These are phyloP conservation scores for Botrytis aclada DNA, from an alignment of 2,329 filamentous ascomycete species.

Conservation along the genomic window DNA sequence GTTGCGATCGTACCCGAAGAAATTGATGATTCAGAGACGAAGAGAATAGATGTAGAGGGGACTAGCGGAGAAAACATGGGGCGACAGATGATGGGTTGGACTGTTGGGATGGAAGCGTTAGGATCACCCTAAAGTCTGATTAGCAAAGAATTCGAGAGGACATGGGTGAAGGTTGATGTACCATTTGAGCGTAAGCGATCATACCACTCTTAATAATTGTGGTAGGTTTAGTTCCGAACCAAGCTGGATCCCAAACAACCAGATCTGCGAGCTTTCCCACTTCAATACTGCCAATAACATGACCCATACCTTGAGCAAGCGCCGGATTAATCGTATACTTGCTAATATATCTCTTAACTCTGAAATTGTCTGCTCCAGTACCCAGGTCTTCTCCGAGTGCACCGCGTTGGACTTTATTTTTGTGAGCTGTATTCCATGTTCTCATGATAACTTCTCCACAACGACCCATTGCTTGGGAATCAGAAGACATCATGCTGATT, in stretches of 20 bases:
- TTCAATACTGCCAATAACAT: conserved; percentile 83
- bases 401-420: conserved; percentile 88
- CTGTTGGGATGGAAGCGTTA: conserved; percentile 81
- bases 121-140: conserved; percentile 61
- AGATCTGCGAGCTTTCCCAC: conserved; percentile 87
- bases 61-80: conserved; percentile 82
- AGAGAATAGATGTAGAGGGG: conserved; percentile 71
- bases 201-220: conserved; percentile 84
- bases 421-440: conserved; percentile 96
- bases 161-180: conserved; percentile 41
- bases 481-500: conserved; percentile 96
- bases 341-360: conserved; percentile 87
- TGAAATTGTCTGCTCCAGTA: conserved; percentile 80
- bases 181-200: conserved; percentile 81
- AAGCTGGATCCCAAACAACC: conserved; percentile 79
- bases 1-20: conserved; percentile 61
- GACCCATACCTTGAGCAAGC: conserved; percentile 83
- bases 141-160: conserved; percentile 2
- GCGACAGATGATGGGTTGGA: conserved; percentile 78
- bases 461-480: conserved; percentile 95
- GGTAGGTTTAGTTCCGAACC: conserved; percentile 83
- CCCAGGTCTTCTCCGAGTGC: conserved; percentile 72
- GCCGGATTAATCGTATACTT: conserved; percentile 98
- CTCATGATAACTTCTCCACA: conserved; percentile 90
- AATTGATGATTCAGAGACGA: conserved; percentile 74